These are phyloP conservation scores for Cladorrhinum sp. DNA, from an alignment of 2,329 filamentous ascomycete species.

Conservation along the genomic window DNA sequence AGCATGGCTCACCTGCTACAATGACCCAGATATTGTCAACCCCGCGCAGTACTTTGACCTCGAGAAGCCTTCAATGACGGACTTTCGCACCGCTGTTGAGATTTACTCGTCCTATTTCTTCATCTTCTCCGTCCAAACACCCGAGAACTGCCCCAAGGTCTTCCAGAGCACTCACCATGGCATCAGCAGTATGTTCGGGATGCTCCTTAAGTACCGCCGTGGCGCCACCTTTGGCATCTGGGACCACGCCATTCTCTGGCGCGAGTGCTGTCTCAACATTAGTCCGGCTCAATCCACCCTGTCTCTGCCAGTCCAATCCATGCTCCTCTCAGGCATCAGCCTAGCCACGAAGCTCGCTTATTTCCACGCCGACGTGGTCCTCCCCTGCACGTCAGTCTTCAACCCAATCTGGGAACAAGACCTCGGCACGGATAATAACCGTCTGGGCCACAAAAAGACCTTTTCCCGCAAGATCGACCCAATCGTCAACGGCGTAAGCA, in stretches of 20 bases:
- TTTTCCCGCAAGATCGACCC: slow-evolving; percentile 59
- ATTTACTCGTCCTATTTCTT: slow-evolving; percentile 44
- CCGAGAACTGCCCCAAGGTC: slow-evolving; percentile 51
- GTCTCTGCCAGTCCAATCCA: slow-evolving; percentile 47
- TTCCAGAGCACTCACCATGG: slow-evolving; percentile 58
- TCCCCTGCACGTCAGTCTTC: slow-evolving; percentile 53
- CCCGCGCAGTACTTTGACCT: slow-evolving; percentile 30
- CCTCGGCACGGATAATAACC: slow-evolving; percentile 52
- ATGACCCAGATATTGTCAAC: slow-evolving; percentile 30
- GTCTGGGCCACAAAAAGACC: slow-evolving; percentile 49
- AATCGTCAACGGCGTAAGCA: slow-evolving; percentile 62
- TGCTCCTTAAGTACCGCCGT: slow-evolving; percentile 54
- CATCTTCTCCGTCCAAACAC: slow-evolving; percentile 56
- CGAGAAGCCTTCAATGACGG: slow-evolving; percentile 33
- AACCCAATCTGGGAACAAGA: slow-evolving; percentile 57
- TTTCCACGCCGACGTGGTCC: slow-evolving; percentile 51
- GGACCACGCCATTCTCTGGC: slow-evolving; percentile 57
- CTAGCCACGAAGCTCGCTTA: slow-evolving; percentile 33
- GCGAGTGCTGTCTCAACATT: slow-evolving; percentile 43
- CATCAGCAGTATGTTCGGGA: slow-evolving; percentile 53
- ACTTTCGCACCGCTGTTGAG: slow-evolving; percentile 33
- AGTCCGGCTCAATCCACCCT: slow-evolving; percentile 44
- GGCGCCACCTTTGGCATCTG: slow-evolving; percentile 55
- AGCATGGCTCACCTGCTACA: slow-evolving; percentile 42
- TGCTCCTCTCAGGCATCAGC: slow-evolving; percentile 45